Base-by-base conservation (phyloP, 768 basidiomycete species). In the Lactarius pseudohatsudake region DNA sequence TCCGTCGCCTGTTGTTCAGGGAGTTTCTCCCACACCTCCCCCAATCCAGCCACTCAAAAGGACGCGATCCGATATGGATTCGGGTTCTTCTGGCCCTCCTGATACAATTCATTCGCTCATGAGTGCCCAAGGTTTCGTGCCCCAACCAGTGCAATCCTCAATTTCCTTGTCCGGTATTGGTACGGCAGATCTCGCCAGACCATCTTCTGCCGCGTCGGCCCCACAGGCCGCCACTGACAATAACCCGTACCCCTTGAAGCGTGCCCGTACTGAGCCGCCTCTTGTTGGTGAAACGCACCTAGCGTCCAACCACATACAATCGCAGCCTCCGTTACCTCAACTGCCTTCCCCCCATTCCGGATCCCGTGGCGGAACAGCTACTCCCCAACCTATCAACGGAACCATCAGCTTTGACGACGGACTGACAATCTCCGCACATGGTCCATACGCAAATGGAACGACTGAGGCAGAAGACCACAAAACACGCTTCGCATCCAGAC, bases 181-280 rank as follows among this genome's bases (percentile, higher is more conserved):
- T 32, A 80, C 80, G 72, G 72, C 73, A 43, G 82, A 84, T 68
- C 77, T 79, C 36, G 79, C 83, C 3, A 82, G 85, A 36, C 83
- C 85, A 28, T 74, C 83, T 1, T 87, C 86, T 26, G 76, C 79
- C 1, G 78, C 80, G 9, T 79, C 84, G 38, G 59, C 61, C 36
- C 47, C 56, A 63, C 81, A 79, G 54, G 66, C 73, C 1, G 85
- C 85, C 61, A 84, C 82, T 55, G 87, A 86, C 41, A 86, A 86
- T 34, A 84, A 83, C 4, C 86, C 88, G 4, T 87, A 89, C 2
- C 88, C 89, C 8, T 77, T 82, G n/a, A 92, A 92, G 75, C 88
- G 90, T 45, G 76, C 81, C 30, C 88, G 91, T 32, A 86, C 80
- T 56, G 89, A 90, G 28, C 77, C 77, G 4, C 70, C 69, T 34